These are phyloP conservation scores for Cyphellophora europaea DNA, from an alignment of 2,329 filamentous ascomycete genomes.

Conservation along the genomic window DNA sequence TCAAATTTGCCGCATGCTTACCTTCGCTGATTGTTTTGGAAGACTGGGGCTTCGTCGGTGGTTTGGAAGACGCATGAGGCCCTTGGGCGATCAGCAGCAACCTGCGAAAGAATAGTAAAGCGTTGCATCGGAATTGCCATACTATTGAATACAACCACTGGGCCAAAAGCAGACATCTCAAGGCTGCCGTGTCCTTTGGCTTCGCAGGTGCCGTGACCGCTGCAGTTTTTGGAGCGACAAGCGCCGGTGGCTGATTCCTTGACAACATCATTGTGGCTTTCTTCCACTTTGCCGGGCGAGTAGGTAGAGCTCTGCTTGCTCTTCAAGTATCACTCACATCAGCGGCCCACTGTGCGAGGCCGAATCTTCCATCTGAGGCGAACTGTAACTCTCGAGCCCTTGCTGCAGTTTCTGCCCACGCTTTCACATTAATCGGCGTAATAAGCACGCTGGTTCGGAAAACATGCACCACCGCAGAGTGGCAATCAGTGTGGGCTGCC, in stretches of 20 bases:
- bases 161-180: not conserved
- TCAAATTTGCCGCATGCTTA: not conserved
- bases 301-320: not conserved
- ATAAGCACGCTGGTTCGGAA: not conserved
- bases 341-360: not conserved
- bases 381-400: not conserved
- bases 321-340: not conserved
- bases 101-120: conserved; percentile 1
- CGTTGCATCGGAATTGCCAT: not conserved
- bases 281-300: not conserved
- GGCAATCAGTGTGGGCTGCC: too few relatives aligned
- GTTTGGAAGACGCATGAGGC: not conserved
- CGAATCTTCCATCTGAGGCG: not conserved
- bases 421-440: not conserved
- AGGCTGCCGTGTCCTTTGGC: not conserved
- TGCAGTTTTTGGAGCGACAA: too few relatives aligned
- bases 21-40: not conserved
- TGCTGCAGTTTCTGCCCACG: not conserved
- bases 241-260: not conserved
- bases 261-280: conserved; percentile 1
- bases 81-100: not conserved
- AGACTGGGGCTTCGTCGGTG: not conserved
- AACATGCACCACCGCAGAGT: too few relatives aligned
- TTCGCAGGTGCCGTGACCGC: not conserved
- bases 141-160: not conserved